Percentiles rank a stretch among this genome's conserved stretches.
Evolutionary conservation across 1,139 yeast genomes (phyloP).

Genomic region (Saccharomyces hybrid): DNA sequence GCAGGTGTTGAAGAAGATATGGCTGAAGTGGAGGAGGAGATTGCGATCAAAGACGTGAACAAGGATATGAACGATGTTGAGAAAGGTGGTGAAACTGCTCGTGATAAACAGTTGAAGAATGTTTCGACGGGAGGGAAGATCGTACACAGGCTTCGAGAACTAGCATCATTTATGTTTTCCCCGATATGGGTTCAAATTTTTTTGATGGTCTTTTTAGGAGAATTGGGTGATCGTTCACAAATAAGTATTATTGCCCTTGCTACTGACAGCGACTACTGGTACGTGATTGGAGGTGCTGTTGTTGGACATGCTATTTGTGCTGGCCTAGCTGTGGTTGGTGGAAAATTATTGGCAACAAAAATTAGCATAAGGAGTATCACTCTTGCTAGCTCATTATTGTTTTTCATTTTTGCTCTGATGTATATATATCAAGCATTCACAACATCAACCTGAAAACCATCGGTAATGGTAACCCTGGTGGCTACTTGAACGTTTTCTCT

Average conservation of each 20-base stretch:
- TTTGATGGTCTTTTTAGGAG: conserved; percentile 93
- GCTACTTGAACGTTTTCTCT: neutral
- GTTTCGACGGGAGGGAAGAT: conserved; percentile 7
- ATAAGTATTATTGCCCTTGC: conserved; percentile 98
- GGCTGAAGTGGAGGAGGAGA: conserved; percentile 94
- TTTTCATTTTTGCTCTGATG: conserved; percentile 70
- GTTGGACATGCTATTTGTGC: conserved; percentile 91
- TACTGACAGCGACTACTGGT: conserved; percentile 90
- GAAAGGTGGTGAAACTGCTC: conserved; percentile 36
- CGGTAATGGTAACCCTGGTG: neutral
- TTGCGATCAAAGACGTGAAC: conserved; percentile 56
- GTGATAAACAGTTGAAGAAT: conserved; percentile 7
- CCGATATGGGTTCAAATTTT: conserved; percentile 96
- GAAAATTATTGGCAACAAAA: conserved; percentile 79
- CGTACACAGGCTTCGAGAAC: conserved; percentile 35
- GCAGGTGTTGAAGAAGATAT: conserved; percentile 90
- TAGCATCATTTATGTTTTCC: conserved; percentile 60
- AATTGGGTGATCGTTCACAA: conserved; percentile 98
- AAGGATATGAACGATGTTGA: conserved; percentile 49
- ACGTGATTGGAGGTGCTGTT: conserved; percentile 81
- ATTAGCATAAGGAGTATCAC: conserved; percentile 90
- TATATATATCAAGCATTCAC: conserved; percentile 61
- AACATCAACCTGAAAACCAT: neutral
- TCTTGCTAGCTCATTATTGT: conserved; percentile 81
- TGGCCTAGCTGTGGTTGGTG: conserved; percentile 87